These are phyloP conservation scores for Scedosporium minutisporum DNA, from an alignment of 2,329 filamentous ascomycete species.

Conservation along the genomic window DNA sequence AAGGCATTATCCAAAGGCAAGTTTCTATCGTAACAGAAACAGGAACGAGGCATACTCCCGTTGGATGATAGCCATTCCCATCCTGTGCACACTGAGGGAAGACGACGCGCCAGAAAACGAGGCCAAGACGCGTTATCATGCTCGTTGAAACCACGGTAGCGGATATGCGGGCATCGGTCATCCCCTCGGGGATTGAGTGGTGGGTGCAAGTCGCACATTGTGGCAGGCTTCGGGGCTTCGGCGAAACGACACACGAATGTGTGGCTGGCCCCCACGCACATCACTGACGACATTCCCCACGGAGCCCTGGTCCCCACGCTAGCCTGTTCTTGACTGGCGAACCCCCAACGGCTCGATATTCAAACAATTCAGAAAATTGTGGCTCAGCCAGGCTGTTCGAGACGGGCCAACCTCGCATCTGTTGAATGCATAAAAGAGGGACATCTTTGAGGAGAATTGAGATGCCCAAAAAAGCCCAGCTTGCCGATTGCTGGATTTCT, in stretches of 20 bases:
- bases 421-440: neutral
- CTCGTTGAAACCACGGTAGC: no score
- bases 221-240: neutral
- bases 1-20: neutral
- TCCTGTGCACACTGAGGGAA: neutral
- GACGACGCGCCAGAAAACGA: neutral
- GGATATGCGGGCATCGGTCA: no score
- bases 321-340: neutral
- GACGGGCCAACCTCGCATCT: neutral
- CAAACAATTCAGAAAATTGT: neutral
- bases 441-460: neutral
- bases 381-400: neutral
- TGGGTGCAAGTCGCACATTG: neutral
- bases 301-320: neutral
- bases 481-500: neutral
- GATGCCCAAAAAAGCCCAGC: neutral
- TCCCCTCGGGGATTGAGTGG: neutral
- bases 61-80: neutral
- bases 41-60: neutral
- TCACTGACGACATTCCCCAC: neutral
- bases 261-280: neutral
- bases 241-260: neutral
- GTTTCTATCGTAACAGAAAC: neutral
- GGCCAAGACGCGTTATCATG: neutral
- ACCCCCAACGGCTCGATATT: neutral